Conservation (phyloP, 169 alveolate genomes). For the Eimeria falciformis region DNA sequence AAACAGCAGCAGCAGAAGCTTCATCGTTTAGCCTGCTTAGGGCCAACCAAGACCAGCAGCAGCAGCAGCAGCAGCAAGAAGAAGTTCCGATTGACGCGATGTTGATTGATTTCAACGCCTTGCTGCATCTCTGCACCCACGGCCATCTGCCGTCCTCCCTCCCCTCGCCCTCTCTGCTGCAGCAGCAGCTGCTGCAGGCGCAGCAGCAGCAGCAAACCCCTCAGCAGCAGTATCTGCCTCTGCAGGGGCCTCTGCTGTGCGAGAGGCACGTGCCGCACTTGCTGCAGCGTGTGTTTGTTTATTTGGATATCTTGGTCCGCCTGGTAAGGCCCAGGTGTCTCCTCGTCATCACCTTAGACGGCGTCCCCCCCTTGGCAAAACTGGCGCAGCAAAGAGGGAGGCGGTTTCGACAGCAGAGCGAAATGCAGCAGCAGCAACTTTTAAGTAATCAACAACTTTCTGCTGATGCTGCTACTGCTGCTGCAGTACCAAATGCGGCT, state of each 20-base stretch:
- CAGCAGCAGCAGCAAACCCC: slow-evolving; percentile 43
- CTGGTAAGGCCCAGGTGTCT: slow-evolving; percentile 95
- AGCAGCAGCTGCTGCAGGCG: slow-evolving; percentile 41
- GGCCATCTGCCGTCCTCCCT: slow-evolving; percentile 57
- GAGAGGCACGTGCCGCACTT: slow-evolving; percentile 19
- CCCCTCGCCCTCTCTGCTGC: slow-evolving; percentile 1
- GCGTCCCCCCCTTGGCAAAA: slow-evolving; percentile 99
- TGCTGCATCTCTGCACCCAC: slow-evolving; percentile 71
- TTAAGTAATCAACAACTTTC: slow-evolving; percentile 83
- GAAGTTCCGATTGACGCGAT: slow-evolving; percentile 63
- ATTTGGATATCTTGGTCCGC: slow-evolving; percentile 86
- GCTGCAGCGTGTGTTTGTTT: slow-evolving; percentile 58
- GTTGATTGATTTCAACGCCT: slow-evolving; percentile 69
- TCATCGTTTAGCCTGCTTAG: neutral
- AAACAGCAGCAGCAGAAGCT: slow-evolving; percentile 31
- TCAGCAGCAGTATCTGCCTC: slow-evolving; percentile 9
- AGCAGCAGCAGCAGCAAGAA: slow-evolving; percentile 13
- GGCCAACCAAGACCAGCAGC: neutral
- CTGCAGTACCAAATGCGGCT: neutral
- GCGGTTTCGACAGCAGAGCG: slow-evolving; percentile 93
- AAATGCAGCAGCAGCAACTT: slow-evolving; percentile 96
- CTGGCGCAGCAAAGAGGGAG: slow-evolving; percentile 98
- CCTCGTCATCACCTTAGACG: slow-evolving; percentile 94
- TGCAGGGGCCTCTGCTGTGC: slow-evolving; percentile 35
- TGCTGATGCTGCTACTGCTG: slow-evolving; percentile 35